phyloP scores from a whole-genome alignment of 768 basidiomycete species.

The Pulveroboletus sp. region DNA sequence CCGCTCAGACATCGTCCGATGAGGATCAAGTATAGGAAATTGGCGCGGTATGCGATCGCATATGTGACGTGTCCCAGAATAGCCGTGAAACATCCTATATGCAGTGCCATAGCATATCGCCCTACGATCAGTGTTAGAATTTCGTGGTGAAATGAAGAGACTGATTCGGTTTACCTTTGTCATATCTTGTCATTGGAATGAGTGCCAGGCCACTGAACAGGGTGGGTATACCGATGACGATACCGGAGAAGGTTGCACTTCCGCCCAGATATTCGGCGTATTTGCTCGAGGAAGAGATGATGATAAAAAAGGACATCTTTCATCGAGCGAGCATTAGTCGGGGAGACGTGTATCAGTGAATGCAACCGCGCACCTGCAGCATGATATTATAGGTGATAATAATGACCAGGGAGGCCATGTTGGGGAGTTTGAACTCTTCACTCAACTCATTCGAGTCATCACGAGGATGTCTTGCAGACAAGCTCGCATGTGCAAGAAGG shows the following conservation, averaged over 20 bases:
- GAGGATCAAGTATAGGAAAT: conserved; percentile 66
- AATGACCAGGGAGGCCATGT: conserved; percentile 41
- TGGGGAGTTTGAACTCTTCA: conserved; percentile 46
- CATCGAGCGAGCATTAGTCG: background rate
- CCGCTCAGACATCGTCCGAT: conserved; percentile 63
- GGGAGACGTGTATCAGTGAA: background rate
- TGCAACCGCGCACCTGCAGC: conserved; percentile 38
- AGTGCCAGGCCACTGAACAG: conserved; percentile 56
- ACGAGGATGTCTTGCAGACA: background rate
- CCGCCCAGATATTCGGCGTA: conserved; percentile 64
- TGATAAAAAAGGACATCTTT: conserved; percentile 65
- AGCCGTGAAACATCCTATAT: conserved; percentile 49
- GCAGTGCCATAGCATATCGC: conserved; percentile 50
- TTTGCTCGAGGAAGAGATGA: conserved; percentile 61
- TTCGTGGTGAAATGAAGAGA: background rate
- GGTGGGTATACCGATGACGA: conserved; percentile 64
- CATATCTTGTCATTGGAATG: conserved; percentile 51
- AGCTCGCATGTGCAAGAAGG: background rate
- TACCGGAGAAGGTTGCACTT: conserved; percentile 63
- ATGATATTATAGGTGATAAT: conserved; percentile 42
- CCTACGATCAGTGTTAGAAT: conserved; percentile 35
- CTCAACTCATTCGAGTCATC: conserved; percentile 21
- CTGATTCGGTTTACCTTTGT: conserved; percentile 45
- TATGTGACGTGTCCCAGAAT: conserved; percentile 51
- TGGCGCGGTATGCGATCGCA: conserved; percentile 48